Conservation (phyloP, 2,329 filamentous ascomycete genomes). For the Colletotrichum neosansevieriae region DNA sequence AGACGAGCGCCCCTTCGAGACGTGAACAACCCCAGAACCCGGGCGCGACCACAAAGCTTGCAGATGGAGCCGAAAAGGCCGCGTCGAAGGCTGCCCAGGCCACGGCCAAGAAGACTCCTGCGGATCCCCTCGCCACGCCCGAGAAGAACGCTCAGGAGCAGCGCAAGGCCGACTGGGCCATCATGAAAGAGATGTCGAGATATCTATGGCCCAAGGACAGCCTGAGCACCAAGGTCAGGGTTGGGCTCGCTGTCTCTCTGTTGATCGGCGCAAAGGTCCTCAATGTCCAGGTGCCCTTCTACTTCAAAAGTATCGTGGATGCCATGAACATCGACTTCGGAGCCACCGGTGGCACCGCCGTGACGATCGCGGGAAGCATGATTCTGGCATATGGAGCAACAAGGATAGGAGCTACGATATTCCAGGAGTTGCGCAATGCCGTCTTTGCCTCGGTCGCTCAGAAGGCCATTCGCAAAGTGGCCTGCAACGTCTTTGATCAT, state of each 20-base stretch:
- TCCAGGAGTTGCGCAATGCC: slow-evolving; percentile 94
- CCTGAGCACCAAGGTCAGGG: slow-evolving; percentile 83
- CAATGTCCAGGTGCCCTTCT: slow-evolving; percentile 98
- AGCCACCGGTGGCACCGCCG: slow-evolving; percentile 88
- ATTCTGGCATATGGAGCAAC: slow-evolving; percentile 93
- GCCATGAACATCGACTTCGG: slow-evolving; percentile 96
- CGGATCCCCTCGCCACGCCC: slow-evolving; percentile 72
- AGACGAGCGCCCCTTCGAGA: slow-evolving; percentile 34
- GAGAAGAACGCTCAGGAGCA: slow-evolving; percentile 85
- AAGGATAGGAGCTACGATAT: slow-evolving; percentile 87
- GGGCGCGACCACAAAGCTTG: neutral
- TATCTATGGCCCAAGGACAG: slow-evolving; percentile 97
- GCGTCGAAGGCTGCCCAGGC: slow-evolving; percentile 21
- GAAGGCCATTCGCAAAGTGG: slow-evolving; percentile 93
- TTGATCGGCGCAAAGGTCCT: slow-evolving; percentile 92
- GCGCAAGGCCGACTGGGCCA: slow-evolving; percentile 96
- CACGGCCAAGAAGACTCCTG: slow-evolving; percentile 33
- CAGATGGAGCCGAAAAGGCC: slow-evolving; percentile 6
- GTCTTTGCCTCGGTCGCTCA: slow-evolving; percentile 97
- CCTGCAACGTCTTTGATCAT: slow-evolving; percentile 92
- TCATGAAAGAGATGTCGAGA: slow-evolving; percentile 96
- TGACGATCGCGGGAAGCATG: slow-evolving; percentile 90
- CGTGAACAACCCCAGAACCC: slow-evolving; percentile 23
- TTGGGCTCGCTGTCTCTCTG: slow-evolving; percentile 84
- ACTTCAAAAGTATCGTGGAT: slow-evolving; percentile 98